Evolutionary conservation across 1,284 basidiomycete species (phyloP), one percentile per base, ranked within the genome.

Genomic region (Ustilago esculenta): DNA sequence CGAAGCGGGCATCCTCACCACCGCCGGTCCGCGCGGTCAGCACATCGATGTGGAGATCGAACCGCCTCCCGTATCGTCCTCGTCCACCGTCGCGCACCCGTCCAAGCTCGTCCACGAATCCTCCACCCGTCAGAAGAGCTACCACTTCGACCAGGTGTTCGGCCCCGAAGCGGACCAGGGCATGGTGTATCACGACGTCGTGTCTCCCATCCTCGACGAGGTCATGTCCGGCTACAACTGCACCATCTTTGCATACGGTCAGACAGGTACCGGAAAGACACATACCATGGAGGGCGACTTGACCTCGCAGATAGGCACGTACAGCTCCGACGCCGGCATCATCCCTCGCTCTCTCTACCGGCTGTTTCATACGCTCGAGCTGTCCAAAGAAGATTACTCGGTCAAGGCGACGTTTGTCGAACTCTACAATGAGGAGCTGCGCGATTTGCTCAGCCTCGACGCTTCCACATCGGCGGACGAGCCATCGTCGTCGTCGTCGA

Each of bases 231-330:
- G 96, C 4, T 99, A 97, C 85, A 98, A 98, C 79, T 98, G 96
- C 81, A 98, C 96, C 0, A 86, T 98, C 30, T 98, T 98, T 84
- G 95, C 95, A 3, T 99, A 99, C 80, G 96, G 96, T 3, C 96
- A 98, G 83, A 99, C 96, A 0, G 96, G 96, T 5, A 98, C 96
- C 0, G 96, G 96, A 15, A 99, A 99, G 85, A 98, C 96, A 90
- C 96, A 78, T 33, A 81, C 80, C 10, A 81, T 81, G 80, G 80
- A 81, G 41, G 80, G 80, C 35, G 79, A 82, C 32, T 65, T 82
- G 30, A 70, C 79, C 6, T 75, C 79, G 10, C 72, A 77, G 34
- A 88, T 91, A 0, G 90, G 91, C 18, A 93, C 92, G 53, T 95
- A 94, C 29, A 91, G 91, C 15, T 84, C 89, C 3, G 88, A 92